Percentiles rank a stretch among this genome's conserved stretches.
These are phyloP conservation scores for Teratosphaeria pseudoeucalypti DNA, from an alignment of 2,329 filamentous ascomycete species.

Conservation along the genomic window DNA sequence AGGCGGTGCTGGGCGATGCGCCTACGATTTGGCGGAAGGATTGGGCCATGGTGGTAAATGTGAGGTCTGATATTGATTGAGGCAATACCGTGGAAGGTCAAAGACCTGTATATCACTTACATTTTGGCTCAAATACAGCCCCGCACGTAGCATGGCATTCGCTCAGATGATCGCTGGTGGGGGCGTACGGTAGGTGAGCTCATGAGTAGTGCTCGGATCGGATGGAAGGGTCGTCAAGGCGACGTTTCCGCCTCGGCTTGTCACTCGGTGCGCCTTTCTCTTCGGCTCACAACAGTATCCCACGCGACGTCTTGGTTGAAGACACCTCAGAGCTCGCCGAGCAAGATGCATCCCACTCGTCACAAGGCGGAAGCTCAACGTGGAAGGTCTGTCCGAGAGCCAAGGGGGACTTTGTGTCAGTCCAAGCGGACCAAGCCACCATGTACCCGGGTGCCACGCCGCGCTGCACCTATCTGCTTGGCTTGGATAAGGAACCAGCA, in stretches of 20 bases:
- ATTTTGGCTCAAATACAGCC: not conserved
- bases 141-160: not conserved
- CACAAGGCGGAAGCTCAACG: not conserved
- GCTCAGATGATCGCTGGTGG: not conserved
- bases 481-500: not conserved
- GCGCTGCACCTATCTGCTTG: not conserved
- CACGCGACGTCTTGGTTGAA: not conserved
- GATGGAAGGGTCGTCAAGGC: not conserved
- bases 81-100: not conserved
- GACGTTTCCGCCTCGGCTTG: not conserved
- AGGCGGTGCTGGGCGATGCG: slow-evolving; percentile 44
- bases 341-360: not conserved
- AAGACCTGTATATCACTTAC: not conserved
- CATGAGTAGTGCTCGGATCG: not conserved
- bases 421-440: not conserved
- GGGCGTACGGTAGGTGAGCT: not conserved
- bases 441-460: not conserved
- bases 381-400: not conserved
- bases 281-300: not conserved
- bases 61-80: no score
- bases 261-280: not conserved
- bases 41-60: slow-evolving; percentile 2
- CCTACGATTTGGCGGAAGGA: slow-evolving; percentile 47
- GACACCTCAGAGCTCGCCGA: not conserved
- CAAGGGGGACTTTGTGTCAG: not conserved